Base-by-base conservation (phyloP, 2,329 filamentous ascomycete species). In the Cladosporium sp. region DNA sequence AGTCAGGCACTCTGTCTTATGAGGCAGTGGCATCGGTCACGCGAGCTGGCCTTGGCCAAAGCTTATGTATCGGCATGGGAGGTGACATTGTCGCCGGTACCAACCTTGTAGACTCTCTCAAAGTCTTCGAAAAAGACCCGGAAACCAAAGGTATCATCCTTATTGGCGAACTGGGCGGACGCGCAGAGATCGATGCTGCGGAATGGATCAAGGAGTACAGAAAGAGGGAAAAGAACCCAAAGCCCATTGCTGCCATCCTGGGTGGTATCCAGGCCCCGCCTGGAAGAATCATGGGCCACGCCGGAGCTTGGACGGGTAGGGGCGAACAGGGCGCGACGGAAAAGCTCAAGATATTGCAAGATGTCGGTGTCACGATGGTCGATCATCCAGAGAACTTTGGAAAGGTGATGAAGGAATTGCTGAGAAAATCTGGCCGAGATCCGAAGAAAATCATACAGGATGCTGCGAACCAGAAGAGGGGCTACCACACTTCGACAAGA, bases 1-100 rank as follows among this genome's bases (percentile, higher is more conserved):
- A 92, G 74, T 92, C 89, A 0, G 91, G 91, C 0, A 94, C 91
- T 0, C 79, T 94, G 49, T 92, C 89, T 67, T 94, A 93, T 72
- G 91, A 94, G 75, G 87, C 91, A 1, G 91, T 93, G 0, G 91
- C 89, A 0, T 88, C 89, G 1, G 88, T 91, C 28, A 91, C 89
- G 7, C 83, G 88, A 67, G 88, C 86, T n/a, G 90, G 91, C 0
- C 79, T 93, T 0, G 91, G 91, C 0, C 91, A 94, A 76, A 92
- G 89, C 72, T 79, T 93, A 7, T 91, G 90, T 50, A 88, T 93
- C 53, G 90, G 89, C 18, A 89, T 93, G 81, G 91, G 91, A 2
- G 91, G 91, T 2, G 91, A 93, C 73, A 83, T 90, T 40, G 79
- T 92, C 65, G 86, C 88, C 0, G 91, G 91, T 0, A 94, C 91